A percentile compares a stretch with the other conserved stretches of the same genome.
Evolutionary conservation across 2,329 filamentous ascomycete species (phyloP).

Genomic region (Colletotrichum sp.): DNA sequence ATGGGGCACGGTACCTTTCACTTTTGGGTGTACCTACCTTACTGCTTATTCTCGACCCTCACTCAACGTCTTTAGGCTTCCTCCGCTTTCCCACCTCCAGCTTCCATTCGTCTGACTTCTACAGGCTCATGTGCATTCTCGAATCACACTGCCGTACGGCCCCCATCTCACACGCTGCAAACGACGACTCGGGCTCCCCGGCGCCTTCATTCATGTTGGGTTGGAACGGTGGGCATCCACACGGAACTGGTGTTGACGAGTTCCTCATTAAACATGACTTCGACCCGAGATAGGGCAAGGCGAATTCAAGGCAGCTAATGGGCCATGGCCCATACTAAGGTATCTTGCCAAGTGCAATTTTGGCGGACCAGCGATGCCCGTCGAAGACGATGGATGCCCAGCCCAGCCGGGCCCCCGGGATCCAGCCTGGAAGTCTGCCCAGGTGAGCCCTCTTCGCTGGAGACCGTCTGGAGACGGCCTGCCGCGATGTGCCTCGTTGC

Average conservation of each 20-base stretch:
- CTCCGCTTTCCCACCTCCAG: neutral
- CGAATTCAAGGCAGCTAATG: neutral
- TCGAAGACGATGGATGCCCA: conserved; percentile 9
- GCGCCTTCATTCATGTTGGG: neutral
- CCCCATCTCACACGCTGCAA: neutral
- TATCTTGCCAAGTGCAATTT: neutral
- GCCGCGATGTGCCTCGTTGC: conserved; percentile 13
- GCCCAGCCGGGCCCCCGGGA: conserved; percentile 1
- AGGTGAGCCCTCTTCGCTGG: neutral
- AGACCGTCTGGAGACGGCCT: neutral
- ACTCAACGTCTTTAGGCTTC: neutral
- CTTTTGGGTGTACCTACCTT: neutral
- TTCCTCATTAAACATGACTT: neutral
- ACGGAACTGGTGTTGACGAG: neutral
- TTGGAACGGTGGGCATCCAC: neutral
- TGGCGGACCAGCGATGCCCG: neutral
- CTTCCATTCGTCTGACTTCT: neutral
- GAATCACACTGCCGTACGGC: neutral
- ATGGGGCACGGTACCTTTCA: neutral
- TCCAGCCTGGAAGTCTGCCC: conserved; percentile 12
- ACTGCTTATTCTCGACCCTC: neutral
- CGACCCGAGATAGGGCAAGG: neutral
- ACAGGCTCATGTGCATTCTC: neutral
- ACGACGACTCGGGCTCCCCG: neutral
- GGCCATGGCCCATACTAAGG: neutral